Percentiles rank a stretch among this genome's conserved stretches.
Evolutionary conservation across 495 filamentous ascomycete genomes (phyloP).

Genomic region (Aspergillus indologenus): DNA sequence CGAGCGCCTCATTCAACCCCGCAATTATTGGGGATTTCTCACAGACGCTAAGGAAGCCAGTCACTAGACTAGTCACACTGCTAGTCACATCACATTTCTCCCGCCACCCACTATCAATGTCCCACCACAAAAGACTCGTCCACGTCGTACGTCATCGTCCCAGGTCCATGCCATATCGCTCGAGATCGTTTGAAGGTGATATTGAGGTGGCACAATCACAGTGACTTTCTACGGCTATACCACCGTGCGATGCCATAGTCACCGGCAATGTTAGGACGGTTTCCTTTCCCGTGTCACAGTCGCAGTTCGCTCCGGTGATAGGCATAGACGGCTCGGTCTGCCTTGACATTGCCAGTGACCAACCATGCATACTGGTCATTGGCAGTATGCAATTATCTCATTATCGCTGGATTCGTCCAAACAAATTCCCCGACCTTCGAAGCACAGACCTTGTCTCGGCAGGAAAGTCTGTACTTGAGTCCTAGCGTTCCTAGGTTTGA

Average conservation of each 20-base stretch:
- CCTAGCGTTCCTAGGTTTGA: background rate
- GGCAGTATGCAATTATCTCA: background rate
- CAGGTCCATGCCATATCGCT: background rate
- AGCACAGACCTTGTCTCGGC: background rate
- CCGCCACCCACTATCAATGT: slow-evolving; percentile 7
- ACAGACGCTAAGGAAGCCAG: slow-evolving; percentile 4
- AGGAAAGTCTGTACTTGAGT: background rate
- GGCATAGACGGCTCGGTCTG: background rate
- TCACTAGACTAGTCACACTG: slow-evolving; percentile 8
- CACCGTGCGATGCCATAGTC: background rate
- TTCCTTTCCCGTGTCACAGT: background rate
- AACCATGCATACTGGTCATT: background rate
- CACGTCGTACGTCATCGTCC: background rate
- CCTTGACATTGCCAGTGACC: background rate
- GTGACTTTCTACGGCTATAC: background rate
- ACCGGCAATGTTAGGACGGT: background rate
- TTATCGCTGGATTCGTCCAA: background rate
- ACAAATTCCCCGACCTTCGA: background rate
- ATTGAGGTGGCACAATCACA: background rate
- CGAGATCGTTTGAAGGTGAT: background rate
- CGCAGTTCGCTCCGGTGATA: background rate
- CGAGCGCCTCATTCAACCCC: slow-evolving; percentile 23
- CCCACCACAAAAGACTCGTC: background rate
- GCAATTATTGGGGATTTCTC: slow-evolving; percentile 10
- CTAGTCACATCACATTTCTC: slow-evolving; percentile 20